Conservation (phyloP, 108 stramenopile genomes). For the Cyclotella atomus region DNA sequence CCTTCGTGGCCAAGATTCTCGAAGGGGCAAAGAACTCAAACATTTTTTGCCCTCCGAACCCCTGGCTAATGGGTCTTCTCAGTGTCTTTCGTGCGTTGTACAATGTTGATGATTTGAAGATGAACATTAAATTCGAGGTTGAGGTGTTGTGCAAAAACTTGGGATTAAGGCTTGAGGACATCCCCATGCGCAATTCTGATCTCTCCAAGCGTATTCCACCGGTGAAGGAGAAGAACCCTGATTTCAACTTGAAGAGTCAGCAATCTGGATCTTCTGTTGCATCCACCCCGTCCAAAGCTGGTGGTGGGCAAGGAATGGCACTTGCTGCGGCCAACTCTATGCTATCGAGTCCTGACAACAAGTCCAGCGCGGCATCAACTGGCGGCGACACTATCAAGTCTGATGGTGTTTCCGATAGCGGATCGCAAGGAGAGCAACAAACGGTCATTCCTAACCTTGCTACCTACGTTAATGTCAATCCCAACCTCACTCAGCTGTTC, state of each 20-base stretch:
- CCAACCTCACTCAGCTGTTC: slow-evolving; percentile 84
- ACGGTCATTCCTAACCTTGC: slow-evolving; percentile 98
- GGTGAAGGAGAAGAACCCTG: slow-evolving; percentile 94
- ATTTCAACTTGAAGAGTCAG: slow-evolving; percentile 92
- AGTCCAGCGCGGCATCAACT: slow-evolving; percentile 31
- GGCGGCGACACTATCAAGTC: slow-evolving; percentile 52
- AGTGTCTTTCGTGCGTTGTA: slow-evolving; percentile 93
- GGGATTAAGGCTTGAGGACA: slow-evolving; percentile 90
- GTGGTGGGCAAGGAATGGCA: slow-evolving; percentile 38
- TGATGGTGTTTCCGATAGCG: slow-evolving; percentile 27
- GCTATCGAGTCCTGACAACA: slow-evolving; percentile 56
- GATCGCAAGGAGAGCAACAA: slow-evolving; percentile 68
- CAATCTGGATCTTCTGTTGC: slow-evolving; percentile 28
- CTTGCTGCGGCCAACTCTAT: slow-evolving; percentile 31
- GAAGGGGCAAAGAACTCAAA: slow-evolving; percentile 94
- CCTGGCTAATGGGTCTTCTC: slow-evolving; percentile 98
- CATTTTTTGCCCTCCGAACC: slow-evolving; percentile 98
- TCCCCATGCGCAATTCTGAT: slow-evolving; percentile 77
- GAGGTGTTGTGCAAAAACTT: slow-evolving; percentile 98
- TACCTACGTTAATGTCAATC: slow-evolving; percentile 93
- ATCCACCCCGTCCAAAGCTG: slow-evolving; percentile 40
- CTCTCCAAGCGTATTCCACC: slow-evolving; percentile 83
- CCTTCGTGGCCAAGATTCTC: slow-evolving; percentile 98
- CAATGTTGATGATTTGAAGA: slow-evolving; percentile 96
- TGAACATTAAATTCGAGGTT: slow-evolving; percentile 99